Percentiles rank a stretch among this genome's conserved stretches.
Evolutionary conservation across 2,329 filamentous ascomycete genomes (phyloP).

Genomic region (Fusarium sp.): DNA sequence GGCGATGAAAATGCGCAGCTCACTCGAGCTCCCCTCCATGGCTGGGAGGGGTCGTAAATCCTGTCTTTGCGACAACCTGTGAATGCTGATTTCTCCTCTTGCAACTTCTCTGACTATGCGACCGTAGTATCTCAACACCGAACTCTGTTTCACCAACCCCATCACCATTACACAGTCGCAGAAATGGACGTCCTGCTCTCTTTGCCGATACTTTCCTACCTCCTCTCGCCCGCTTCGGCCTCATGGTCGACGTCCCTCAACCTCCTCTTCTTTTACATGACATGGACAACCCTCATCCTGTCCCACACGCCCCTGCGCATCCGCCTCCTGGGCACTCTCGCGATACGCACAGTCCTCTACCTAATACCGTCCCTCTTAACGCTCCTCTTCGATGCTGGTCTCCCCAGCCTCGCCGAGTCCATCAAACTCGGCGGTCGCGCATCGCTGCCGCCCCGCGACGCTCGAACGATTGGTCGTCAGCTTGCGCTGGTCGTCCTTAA

Average conservation of each 20-base stretch:
- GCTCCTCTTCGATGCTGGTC: conserved; percentile 78
- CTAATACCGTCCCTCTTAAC: conserved; percentile 81
- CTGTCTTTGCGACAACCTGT: background rate
- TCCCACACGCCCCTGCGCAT: conserved; percentile 83
- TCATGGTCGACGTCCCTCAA: conserved; percentile 87
- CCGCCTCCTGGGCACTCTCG: conserved; percentile 80
- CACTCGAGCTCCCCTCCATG: background rate
- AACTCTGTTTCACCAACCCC: conserved; percentile 3
- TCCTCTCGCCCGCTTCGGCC: conserved; percentile 72
- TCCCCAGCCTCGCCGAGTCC: conserved; percentile 78
- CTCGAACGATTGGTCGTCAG: conserved; percentile 53
- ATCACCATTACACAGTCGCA: conserved; percentile 19
- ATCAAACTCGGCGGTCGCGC: conserved; percentile 77
- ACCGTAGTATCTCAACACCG: conserved; percentile 16
- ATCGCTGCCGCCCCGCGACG: conserved; percentile 65
- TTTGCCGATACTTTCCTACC: conserved; percentile 79
- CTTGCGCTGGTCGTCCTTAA: conserved; percentile 63
- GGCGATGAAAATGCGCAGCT: conserved; percentile 8
- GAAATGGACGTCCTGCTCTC: conserved; percentile 79
- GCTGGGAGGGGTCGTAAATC: background rate
- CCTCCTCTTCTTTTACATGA: conserved; percentile 90
- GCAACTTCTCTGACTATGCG: conserved; percentile 13
- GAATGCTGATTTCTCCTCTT: background rate
- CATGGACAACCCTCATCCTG: conserved; percentile 87
- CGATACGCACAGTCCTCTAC: conserved; percentile 79